phyloP scores from a whole-genome alignment of 2,329 filamentous ascomycete species.

The Harringtonia aguacate region DNA sequence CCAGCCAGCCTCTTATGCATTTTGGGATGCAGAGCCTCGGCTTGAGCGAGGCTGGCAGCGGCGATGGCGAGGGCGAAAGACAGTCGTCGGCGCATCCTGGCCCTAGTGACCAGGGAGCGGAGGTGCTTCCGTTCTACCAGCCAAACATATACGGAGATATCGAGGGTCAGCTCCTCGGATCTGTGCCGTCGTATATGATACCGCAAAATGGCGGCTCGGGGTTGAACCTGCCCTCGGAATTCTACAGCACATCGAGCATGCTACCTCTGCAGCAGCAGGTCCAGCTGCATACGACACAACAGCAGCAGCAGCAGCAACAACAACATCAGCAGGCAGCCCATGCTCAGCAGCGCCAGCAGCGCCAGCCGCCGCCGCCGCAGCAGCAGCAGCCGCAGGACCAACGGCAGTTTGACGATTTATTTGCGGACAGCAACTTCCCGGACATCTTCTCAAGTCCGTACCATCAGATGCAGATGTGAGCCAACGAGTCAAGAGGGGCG shows the following conservation, averaged over 20 bases:
- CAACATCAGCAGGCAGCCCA: neutral
- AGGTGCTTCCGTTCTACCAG: slow-evolving; percentile 37
- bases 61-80: slow-evolving; percentile 11
- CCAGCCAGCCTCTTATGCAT: slow-evolving; percentile 59
- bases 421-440: slow-evolving; percentile 1
- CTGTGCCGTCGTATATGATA: slow-evolving; percentile 28
- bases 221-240: slow-evolving; percentile 7
- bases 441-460: slow-evolving; percentile 5
- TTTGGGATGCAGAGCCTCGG: slow-evolving; percentile 18
- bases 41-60: too few species aligned
- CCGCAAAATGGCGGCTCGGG: slow-evolving; percentile 5
- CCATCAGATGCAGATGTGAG: neutral
- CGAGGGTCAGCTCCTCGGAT: slow-evolving; percentile 62
- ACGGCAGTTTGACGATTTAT: slow-evolving; percentile 5
- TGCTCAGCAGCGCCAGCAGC: slow-evolving; percentile 1
- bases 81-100: slow-evolving; percentile 15
- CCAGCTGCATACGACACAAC: slow-evolving; percentile 5
- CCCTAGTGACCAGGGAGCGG: slow-evolving; percentile 15
- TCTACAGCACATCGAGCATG: slow-evolving; percentile 10
- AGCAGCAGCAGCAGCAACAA: slow-evolving; percentile 7
- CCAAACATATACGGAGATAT: slow-evolving; percentile 50
- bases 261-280: slow-evolving; percentile 10
- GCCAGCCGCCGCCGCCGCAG: slow-evolving; percentile 1
- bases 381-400: slow-evolving; percentile 1
- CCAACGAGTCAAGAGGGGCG: too few species aligned